A percentile compares a stretch with the other conserved stretches of the same genome.
Evolutionary conservation across 2,329 filamentous ascomycete species (phyloP).

Genomic region (Alternaria panax): DNA sequence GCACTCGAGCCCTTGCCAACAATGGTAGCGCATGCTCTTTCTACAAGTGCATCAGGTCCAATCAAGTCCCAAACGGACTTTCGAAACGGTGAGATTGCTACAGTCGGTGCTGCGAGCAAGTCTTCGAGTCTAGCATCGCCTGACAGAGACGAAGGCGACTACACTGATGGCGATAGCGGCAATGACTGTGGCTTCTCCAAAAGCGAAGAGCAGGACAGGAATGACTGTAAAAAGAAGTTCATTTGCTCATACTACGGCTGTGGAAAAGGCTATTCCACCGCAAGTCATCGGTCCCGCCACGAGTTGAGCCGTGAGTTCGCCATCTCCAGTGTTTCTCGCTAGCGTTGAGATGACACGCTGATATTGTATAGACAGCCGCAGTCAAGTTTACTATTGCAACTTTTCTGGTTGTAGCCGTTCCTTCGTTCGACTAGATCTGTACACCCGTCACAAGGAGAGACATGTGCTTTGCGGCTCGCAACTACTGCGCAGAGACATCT

Average conservation of each 20-base stretch:
- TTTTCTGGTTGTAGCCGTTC: conserved; percentile 88
- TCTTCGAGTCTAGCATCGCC: conserved; percentile 45
- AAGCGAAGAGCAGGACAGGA: conserved; percentile 74
- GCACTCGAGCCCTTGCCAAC: conserved; percentile 23
- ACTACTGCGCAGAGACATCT: conserved; percentile 75
- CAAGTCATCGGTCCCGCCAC: conserved; percentile 95
- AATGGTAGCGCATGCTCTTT: conserved; percentile 51
- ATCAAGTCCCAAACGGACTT: conserved; percentile 44
- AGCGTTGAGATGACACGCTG: conserved; percentile 17
- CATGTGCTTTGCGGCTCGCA: conserved; percentile 72
- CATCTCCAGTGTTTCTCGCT: background rate
- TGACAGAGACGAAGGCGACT: conserved; percentile 42
- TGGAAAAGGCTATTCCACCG: conserved; percentile 94
- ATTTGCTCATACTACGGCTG: conserved; percentile 83
- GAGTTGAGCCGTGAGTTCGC: conserved; percentile 81
- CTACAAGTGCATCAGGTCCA: conserved; percentile 47
- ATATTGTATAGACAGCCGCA: conserved; percentile 74
- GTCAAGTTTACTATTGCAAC: conserved; percentile 93
- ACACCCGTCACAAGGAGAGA: conserved; percentile 68
- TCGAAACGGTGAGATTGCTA: conserved; percentile 46
- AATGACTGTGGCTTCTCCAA: conserved; percentile 47
- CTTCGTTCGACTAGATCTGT: conserved; percentile 92
- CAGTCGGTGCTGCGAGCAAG: conserved; percentile 33
- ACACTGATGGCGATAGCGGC: conserved; percentile 35
- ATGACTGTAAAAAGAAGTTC: conserved; percentile 76